Base-by-base conservation (phyloP, 1,139 yeast genomes). In the Hemisphaericaspora xylanilytica region DNA sequence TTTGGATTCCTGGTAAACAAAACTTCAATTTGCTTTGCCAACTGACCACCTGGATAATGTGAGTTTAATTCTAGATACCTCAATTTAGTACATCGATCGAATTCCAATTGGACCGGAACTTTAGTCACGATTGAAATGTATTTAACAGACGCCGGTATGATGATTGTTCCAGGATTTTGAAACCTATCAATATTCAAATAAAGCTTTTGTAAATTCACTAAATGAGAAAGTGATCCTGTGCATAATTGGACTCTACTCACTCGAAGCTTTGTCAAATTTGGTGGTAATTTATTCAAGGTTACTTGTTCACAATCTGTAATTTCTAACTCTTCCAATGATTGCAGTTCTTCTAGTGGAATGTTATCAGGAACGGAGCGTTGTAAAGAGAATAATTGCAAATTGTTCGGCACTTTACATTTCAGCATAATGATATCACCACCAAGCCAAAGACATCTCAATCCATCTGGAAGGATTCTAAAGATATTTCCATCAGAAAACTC, bases 91-190 rank as follows among this genome's bases (percentile, higher is more conserved):
- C 32, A 29, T 15, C 20, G 9, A 28, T 14, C 11, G 15, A 28
- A 15, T 10, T 8, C 20, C 4, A 8, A 6, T 8, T 9, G n/a
- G 14, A 5, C 5, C 15, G 12, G 2, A 11, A 5, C 21, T n/a
- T 20, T 20, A 20, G 5, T 5, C 6, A 5, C 5, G 16, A 28
- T 28, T 9, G 31, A n/a, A 18, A 29, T 17, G 18, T 29, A 29
- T 18, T 29, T 29, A 17, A 29, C 32, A 4, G 32, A 29, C n/a
- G n/a, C 24, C 10, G 32, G 32, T n/a, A 29, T 2, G 18, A 18
- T 10, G n/a, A 29, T n/a, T 7, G 5, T 18, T n/a, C 8, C 21
- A 20, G 5, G 8, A 6, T 5, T 6, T 20, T 20, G 8, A 20
- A 2, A 13, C n/a, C n/a, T n/a, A 4, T 20, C 21, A 20, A 27